Evolutionary conservation across 345 rosid genomes (phyloP), one percentile per base, ranked within the genome.

Genomic region (Luvunga scandens): DNA sequence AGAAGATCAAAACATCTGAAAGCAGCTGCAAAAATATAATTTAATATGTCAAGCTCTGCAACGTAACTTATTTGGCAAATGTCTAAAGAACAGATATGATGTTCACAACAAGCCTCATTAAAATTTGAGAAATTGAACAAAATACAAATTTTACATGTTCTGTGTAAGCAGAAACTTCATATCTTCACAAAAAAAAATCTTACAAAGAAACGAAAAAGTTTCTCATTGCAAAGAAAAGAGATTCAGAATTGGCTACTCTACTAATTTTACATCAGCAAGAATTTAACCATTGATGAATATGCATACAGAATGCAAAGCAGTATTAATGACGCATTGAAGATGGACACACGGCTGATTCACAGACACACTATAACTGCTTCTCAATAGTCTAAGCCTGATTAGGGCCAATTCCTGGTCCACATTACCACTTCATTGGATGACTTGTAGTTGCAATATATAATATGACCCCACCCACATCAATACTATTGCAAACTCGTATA

Each of bases 11-110:
- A 77, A 81, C 81, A 55, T 88, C 93, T 79, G 86, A 81, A 81
- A 96, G 97, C 73, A 94, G 88, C 99, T 96, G 98, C 87, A 89
- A 59, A 73, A 79, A 42, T 19, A 70, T 66, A 55, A 66, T 22
- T 64, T n/a, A 70, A 67, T 66, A 75, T 38, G 79, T 78, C 78
- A 79, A 81, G 50, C 78, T 79, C 73, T 76, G 28, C 9, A 22
- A 24, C 25, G 69, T 39, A 25, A 72, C 28, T 39, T 12, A 33
- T 73, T 25, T 59, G 36, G 56, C 24, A 48, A 34, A 56, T 53
- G 28, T 69, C 77, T 30, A 71, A 1, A 38, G 21, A 57, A 61
- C 24, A 19, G 24, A 62, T 61, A 72, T 36, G 67, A 60, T 31
- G 9, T 16, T 39, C 33, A 73, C 13, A 22, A 64, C n/a, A 34